Evolutionary conservation across 768 basidiomycete species (phyloP).

Genomic region (Fistulinella prunicolor): DNA sequence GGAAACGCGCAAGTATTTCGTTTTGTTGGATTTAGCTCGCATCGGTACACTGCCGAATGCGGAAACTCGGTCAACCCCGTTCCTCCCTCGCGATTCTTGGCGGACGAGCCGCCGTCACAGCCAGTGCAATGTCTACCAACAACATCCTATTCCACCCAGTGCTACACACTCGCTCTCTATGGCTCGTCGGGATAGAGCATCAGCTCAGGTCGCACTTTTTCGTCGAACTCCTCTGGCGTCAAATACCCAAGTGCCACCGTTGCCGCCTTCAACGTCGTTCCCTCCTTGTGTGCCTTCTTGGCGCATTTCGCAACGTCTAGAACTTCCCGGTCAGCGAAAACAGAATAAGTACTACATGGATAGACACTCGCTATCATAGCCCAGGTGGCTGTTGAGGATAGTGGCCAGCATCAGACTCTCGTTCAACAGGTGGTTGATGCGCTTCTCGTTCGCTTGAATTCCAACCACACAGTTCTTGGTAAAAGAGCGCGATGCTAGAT

Average conservation of each 20-base stretch:
- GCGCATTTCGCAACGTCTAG: conserved; percentile 96
- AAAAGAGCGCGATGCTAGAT: conserved; percentile 80
- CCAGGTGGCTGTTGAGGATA: conserved; percentile 91
- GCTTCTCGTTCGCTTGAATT: conserved; percentile 93
- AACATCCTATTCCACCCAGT: background rate
- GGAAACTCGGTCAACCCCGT: conserved; percentile 25
- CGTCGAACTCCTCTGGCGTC: conserved; percentile 89
- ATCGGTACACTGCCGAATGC: conserved; percentile 32
- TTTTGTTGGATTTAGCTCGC: conserved; percentile 36
- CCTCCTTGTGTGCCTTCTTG: conserved; percentile 99
- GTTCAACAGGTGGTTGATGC: conserved; percentile 83
- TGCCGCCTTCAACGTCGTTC: conserved; percentile 93
- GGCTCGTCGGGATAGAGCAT: conserved; percentile 76
- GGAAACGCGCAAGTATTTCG: conserved; percentile 33
- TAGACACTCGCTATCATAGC: conserved; percentile 87
- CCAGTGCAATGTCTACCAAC: background rate
- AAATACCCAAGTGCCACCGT: conserved; percentile 85
- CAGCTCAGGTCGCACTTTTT: conserved; percentile 87
- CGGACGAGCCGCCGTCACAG: conserved; percentile 17
- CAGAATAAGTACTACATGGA: background rate
- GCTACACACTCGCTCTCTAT: conserved; percentile 12
- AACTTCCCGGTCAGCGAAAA: conserved; percentile 8
- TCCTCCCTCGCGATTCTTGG: conserved; percentile 19
- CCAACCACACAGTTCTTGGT: conserved; percentile 97
- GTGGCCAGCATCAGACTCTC: conserved; percentile 98